These are phyloP conservation scores for Beauveria rudraprayagi DNA, from an alignment of 2,329 filamentous ascomycete species.

Conservation along the genomic window DNA sequence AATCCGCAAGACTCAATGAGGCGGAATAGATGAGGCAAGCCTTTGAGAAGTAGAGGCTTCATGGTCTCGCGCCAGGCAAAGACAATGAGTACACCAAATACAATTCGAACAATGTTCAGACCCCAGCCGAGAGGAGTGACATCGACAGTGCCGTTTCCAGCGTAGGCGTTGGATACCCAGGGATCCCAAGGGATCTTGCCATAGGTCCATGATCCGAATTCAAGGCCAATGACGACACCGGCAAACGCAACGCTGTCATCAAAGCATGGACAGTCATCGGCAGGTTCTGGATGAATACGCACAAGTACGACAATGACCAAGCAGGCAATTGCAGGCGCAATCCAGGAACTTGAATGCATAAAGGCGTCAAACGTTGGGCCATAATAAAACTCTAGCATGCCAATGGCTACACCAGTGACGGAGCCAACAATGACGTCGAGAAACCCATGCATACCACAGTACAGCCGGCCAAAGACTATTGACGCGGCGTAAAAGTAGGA, in stretches of 20 bases:
- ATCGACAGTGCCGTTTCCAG: slow-evolving; percentile 50
- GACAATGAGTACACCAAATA: slow-evolving; percentile 73
- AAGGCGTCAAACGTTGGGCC: slow-evolving; percentile 59
- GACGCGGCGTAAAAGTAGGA: slow-evolving; percentile 82
- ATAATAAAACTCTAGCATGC: slow-evolving; percentile 51
- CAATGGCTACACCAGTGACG: slow-evolving; percentile 61
- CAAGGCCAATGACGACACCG: slow-evolving; percentile 78
- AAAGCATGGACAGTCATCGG: slow-evolving; percentile 94
- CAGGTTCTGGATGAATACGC: slow-evolving; percentile 87
- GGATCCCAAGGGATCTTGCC: slow-evolving; percentile 42
- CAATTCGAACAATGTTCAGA: slow-evolving; percentile 57
- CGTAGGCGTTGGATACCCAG: slow-evolving; percentile 36
- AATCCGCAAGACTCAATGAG: slow-evolving; percentile 72
- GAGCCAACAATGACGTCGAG: slow-evolving; percentile 81
- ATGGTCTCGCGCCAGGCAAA: slow-evolving; percentile 85
- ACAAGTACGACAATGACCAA: slow-evolving; percentile 67
- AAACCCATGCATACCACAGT: slow-evolving; percentile 99
- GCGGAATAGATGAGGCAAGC: slow-evolving; percentile 80
- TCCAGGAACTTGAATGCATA: slow-evolving; percentile 56
- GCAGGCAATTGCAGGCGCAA: slow-evolving; percentile 55
- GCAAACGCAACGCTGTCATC: slow-evolving; percentile 93
- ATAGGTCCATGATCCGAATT: slow-evolving; percentile 79
- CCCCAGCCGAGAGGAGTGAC: slow-evolving; percentile 58
- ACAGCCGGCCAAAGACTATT: slow-evolving; percentile 83
- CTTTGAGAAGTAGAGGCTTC: slow-evolving; percentile 72